A percentile compares a stretch with the other conserved stretches of the same genome.
These are phyloP conservation scores for Aspergillus piperis DNA, from an alignment of 2,329 filamentous ascomycete species.

Conservation along the genomic window DNA sequence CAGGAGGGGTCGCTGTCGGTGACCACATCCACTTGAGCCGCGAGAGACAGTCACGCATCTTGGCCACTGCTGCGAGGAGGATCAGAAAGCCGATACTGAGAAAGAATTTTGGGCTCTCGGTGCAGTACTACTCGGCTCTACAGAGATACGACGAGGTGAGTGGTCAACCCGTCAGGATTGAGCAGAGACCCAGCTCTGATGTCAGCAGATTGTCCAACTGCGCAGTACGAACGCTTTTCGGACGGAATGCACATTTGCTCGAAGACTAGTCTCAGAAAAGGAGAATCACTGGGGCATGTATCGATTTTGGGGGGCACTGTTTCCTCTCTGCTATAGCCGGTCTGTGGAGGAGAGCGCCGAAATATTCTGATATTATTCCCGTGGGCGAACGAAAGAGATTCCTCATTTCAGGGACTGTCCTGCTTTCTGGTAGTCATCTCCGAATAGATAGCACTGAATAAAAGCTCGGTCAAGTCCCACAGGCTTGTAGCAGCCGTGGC, in stretches of 20 bases:
- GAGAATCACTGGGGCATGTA: constrained; percentile 26
- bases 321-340: constrained; percentile 36
- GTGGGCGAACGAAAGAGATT: not conserved
- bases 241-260: constrained; percentile 34
- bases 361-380: constrained; percentile 22
- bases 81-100: constrained; percentile 26
- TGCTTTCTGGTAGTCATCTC: not conserved
- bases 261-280: constrained; percentile 32
- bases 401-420: constrained; percentile 1
- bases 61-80: constrained; percentile 28
- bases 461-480: constrained; percentile 5
- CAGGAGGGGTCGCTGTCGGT: constrained; percentile 22
- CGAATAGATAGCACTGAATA: constrained; percentile 7
- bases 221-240: constrained; percentile 33
- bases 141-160: constrained; percentile 34
- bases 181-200: constrained; percentile 8
- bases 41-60: constrained; percentile 26
- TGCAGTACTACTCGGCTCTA: constrained; percentile 29
- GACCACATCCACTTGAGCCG: constrained; percentile 19
- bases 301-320: constrained; percentile 35
- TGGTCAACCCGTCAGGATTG: not conserved
- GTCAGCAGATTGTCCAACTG: constrained; percentile 29
- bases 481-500: constrained; percentile 3
- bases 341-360: constrained; percentile 31
- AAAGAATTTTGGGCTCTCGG: constrained; percentile 28